Percentiles rank a stretch among this genome's conserved stretches.
These are phyloP conservation scores for Amanita jacksonii DNA, from an alignment of 768 basidiomycete genomes.

Conservation along the genomic window DNA sequence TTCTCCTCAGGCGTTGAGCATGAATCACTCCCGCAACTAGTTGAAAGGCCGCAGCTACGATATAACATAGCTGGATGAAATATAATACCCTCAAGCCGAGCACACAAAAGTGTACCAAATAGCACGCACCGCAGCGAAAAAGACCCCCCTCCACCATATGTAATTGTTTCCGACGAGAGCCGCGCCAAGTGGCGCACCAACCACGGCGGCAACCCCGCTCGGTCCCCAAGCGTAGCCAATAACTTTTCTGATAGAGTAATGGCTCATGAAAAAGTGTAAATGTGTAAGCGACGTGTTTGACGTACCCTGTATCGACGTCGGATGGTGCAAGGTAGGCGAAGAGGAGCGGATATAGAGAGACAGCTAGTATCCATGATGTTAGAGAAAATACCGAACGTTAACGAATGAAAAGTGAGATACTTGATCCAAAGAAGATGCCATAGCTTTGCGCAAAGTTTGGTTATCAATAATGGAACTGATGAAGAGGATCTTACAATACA, in stretches of 20 bases:
- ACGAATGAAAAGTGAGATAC: neutral
- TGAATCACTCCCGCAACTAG: constrained; percentile 7
- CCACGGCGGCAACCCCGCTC: constrained; percentile 7
- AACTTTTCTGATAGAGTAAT: neutral
- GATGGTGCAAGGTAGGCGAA: constrained; percentile 4
- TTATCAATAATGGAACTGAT: neutral
- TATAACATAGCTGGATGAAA: neutral
- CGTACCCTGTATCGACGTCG: constrained; percentile 8
- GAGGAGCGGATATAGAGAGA: constrained; percentile 5
- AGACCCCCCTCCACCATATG: constrained; percentile 9
- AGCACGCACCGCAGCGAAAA: constrained; percentile 8
- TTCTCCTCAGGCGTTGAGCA: too few relatives aligned
- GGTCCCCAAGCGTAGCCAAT: constrained; percentile 8
- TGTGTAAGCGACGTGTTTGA: neutral
- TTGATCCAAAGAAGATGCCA: constrained; percentile 8
- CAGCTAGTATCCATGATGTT: constrained; percentile 2
- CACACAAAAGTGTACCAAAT: too few relatives aligned
- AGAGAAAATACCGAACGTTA: neutral
- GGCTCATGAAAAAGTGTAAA: neutral
- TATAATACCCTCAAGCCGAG: neutral
- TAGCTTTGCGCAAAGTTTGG: constrained; percentile 1
- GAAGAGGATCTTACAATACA: neutral
- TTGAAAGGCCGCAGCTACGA: constrained; percentile 4
- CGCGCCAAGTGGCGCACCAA: constrained; percentile 7
- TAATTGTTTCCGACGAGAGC: constrained; percentile 7